A percentile compares a stretch with the other conserved stretches of the same genome.
phyloP scores from a whole-genome alignment of 805 yeast species.

The Pichia sporocuriosa region DNA sequence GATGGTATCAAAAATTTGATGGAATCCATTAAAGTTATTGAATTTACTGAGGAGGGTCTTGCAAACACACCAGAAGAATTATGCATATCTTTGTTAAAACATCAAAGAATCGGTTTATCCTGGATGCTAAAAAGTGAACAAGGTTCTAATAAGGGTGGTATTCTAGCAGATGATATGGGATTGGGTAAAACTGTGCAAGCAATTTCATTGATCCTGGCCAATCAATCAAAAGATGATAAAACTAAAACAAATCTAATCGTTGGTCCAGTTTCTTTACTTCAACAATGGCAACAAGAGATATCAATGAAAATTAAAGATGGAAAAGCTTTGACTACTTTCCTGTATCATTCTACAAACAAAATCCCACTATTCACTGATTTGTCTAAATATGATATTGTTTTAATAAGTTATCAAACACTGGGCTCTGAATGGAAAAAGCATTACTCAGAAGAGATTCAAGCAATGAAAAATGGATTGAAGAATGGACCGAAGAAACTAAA shows the following conservation, averaged over 20 bases:
- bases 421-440: conserved; percentile 73
- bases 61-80: conserved; percentile 66
- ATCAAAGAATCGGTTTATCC: conserved; percentile 77
- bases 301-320: conserved; percentile 50
- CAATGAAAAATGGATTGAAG: conserved; percentile 23
- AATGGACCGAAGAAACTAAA: too few relatives aligned
- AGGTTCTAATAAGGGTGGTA: conserved; percentile 54
- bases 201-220: conserved; percentile 49
- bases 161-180: conserved; percentile 81
- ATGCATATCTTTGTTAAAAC: conserved; percentile 37
- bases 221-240: conserved; percentile 27
- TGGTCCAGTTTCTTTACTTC: conserved; percentile 84
- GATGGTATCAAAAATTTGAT: conserved; percentile 18
- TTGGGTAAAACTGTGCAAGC: conserved; percentile 72
- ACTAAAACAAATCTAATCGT: conserved; percentile 62
- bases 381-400: conserved; percentile 57
- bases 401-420: conserved; percentile 76
- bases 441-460: conserved; percentile 33
- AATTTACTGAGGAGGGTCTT: conserved; percentile 40
- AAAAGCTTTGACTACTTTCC: conserved; percentile 39
- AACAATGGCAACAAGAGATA: conserved; percentile 83
- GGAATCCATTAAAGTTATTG: conserved; percentile 45
- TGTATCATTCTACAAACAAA: conserved; percentile 51
- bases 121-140: conserved; percentile 75
- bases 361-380: conserved; percentile 41